These are phyloP conservation scores for Fomitopsis betulina DNA, from an alignment of 1,284 basidiomycete genomes.

Conservation along the genomic window DNA sequence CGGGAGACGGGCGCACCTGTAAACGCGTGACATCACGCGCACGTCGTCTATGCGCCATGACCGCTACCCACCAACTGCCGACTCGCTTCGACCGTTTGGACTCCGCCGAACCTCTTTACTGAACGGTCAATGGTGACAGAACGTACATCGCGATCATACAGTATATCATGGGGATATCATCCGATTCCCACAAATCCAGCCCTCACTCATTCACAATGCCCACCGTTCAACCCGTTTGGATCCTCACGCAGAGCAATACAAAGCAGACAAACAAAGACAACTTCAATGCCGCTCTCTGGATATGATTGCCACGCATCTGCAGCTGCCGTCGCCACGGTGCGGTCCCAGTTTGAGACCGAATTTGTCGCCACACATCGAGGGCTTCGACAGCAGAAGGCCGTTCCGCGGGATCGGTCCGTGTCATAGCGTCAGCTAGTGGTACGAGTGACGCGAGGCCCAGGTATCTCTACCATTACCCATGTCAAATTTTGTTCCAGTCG, in stretches of 20 bases:
- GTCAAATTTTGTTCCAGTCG: not conserved
- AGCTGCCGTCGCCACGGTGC: not conserved
- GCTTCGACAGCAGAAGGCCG: not conserved
- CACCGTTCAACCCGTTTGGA: not conserved
- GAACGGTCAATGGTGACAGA: too few relatives aligned
- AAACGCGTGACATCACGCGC: conserved; percentile 9
- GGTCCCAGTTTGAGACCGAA: not conserved
- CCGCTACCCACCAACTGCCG: too few relatives aligned
- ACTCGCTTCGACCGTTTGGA: too few relatives aligned
- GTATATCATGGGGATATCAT: too few relatives aligned
- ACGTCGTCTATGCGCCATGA: not conserved
- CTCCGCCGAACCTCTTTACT: too few relatives aligned
- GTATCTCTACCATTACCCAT: not conserved
- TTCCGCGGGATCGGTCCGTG: not conserved
- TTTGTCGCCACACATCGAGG: not conserved
- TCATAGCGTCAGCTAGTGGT: not conserved
- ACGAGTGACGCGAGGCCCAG: not conserved
- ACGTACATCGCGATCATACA: too few relatives aligned
- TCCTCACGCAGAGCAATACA: not conserved
- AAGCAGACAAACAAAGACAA: not conserved
- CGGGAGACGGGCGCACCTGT: not conserved
- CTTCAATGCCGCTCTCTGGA: not conserved
- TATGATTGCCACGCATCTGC: not conserved
- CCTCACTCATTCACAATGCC: not conserved
- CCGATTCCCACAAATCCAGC: not conserved